phyloP scores from a whole-genome alignment of 225 moss, liverwort and hornwort species.

The Takakia lepidozioides region DNA sequence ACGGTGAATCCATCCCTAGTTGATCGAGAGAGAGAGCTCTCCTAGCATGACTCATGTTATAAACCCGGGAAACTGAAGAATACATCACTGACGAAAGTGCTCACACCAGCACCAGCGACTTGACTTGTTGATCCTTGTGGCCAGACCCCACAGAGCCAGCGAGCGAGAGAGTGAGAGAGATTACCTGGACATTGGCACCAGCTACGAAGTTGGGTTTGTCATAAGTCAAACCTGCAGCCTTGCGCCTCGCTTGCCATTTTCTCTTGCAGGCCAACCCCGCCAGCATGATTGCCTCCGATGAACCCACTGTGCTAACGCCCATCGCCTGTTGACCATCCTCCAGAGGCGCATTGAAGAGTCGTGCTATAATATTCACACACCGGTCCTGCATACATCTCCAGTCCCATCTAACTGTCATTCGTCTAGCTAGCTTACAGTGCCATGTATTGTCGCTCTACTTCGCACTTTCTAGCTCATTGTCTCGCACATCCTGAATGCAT shows the following conservation, averaged over 20 bases:
- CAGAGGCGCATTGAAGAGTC: constrained; percentile 69
- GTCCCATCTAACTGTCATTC: too few species aligned
- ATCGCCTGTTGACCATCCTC: constrained; percentile 42
- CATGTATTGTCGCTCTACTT: too few species aligned
- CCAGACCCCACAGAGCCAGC: neutral
- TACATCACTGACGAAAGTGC: too few species aligned
- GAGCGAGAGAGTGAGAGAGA: neutral
- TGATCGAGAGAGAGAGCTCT: too few species aligned
- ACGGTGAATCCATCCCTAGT: too few species aligned
- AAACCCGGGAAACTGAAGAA: too few species aligned
- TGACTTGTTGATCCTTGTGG: neutral
- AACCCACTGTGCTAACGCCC: constrained; percentile 81
- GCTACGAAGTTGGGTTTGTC: constrained; percentile 85
- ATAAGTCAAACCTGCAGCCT: constrained; percentile 66
- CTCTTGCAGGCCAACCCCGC: constrained; percentile 84
- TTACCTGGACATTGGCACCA: constrained; percentile 85
- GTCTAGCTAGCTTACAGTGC: too few species aligned
- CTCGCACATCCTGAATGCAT: too few species aligned
- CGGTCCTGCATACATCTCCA: constrained; percentile 77
- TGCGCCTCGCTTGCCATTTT: constrained; percentile 78
- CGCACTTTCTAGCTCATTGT: too few species aligned
- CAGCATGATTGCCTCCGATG: constrained; percentile 92
- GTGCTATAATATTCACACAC: constrained; percentile 83
- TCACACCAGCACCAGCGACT: too few species aligned
- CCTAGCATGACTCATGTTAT: too few species aligned